A percentile compares a stretch with the other conserved stretches of the same genome.
Conservation (phyloP, 768 basidiomycete genomes). For the Amanita molliuscula region DNA sequence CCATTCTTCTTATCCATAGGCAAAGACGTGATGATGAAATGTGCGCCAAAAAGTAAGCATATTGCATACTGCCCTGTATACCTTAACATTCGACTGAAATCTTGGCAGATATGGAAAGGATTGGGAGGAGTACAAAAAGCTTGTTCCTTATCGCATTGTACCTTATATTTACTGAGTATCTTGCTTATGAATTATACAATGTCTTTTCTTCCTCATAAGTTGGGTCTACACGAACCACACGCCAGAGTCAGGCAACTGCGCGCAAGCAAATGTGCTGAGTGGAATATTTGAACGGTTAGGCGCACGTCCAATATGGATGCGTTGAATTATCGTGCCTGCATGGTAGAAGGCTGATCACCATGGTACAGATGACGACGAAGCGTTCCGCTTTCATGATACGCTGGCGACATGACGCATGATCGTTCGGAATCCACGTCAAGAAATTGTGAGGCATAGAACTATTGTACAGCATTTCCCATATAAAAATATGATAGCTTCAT, state of each 20-base stretch:
- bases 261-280: too few species aligned
- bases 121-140: constrained; percentile 82
- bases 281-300: too few species aligned
- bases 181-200: neutral
- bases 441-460: too few species aligned
- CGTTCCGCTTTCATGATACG: too few species aligned
- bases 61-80: neutral
- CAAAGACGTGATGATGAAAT: constrained; percentile 87
- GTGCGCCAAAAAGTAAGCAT: constrained; percentile 74
- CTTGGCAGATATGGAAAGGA: constrained; percentile 79
- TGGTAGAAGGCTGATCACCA: too few species aligned
- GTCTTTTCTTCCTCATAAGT: neutral
- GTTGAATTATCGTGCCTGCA: too few species aligned
- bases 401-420: too few species aligned
- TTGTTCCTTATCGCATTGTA: constrained; percentile 80
- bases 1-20: constrained; percentile 81
- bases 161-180: constrained; percentile 61
- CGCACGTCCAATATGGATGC: too few species aligned
- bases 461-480: neutral
- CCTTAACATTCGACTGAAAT: neutral
- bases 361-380: too few species aligned
- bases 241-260: too few species aligned
- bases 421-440: too few species aligned
- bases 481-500: constrained; percentile 12
- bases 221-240: neutral